Evolutionary conservation across 331 rosid species (phyloP), one percentile per base, ranked within the genome.

Genomic region (Malus hybrid): DNA sequence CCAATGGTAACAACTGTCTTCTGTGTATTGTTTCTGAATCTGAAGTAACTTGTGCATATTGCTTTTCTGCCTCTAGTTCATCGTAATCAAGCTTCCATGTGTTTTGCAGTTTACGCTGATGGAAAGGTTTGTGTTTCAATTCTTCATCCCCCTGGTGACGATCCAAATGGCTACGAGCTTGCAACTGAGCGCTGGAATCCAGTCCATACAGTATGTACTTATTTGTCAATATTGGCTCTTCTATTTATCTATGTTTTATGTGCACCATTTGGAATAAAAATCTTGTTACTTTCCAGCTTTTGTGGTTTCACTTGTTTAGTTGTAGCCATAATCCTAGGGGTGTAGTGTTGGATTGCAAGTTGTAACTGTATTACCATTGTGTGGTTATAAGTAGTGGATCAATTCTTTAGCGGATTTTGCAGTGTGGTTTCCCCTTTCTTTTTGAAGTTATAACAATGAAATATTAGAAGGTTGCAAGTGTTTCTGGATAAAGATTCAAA

Each of bases 121-220:
- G 90, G 90, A 65, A 86, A 46, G 65, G 90, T 86, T 69, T 86
- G 90, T 29, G 84, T 86, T 74, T 86, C 90, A 57, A 86, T 86
- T 79, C 88, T 86, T 64, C 90, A 86, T 65, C 85, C 90, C 48
- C 90, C 90, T 12, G 90, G 90, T 20, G 90, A 86, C 14, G 90
- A 86, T 81, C 88, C 90, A 62, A 84, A 75, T 63, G 90, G 90
- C 57, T 86, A 86, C 15, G 90, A 86, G 80, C 86, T 79, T 22
- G 88, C 90, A 8, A 82, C 83, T 46, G 90, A 86, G 71, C 85
- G 88, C 24, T 86, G 90, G 88, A 86, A 46, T 77, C 90, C 90
- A 46, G 80, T 84, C 33, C 90, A 86, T 79, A 86, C 87, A 5
- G 90, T 86, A 86, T 54, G 86, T 76, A 14, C 33, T 65, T 19